A percentile compares a stretch with the other conserved stretches of the same genome.
Evolutionary conservation across 352 stramenopile species (phyloP).

Genomic region (Phytophthora constricta): DNA sequence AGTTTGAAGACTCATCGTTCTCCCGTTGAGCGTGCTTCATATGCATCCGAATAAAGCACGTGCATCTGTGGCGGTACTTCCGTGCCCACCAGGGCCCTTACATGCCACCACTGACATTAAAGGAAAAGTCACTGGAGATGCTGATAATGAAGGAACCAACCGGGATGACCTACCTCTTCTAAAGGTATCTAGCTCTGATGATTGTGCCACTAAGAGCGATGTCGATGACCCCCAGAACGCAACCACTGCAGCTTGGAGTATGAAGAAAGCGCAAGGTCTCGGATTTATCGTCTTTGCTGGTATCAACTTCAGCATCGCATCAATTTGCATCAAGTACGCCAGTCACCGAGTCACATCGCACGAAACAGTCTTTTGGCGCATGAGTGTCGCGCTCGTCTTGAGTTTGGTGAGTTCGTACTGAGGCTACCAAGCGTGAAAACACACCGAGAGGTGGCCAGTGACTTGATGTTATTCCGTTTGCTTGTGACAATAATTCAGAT

Average conservation of each 20-base stretch:
- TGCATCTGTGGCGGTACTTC: slow-evolving; percentile 6
- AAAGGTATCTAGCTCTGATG: slow-evolving; percentile 10
- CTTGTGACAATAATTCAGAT: slow-evolving; percentile 23
- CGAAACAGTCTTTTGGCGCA: slow-evolving; percentile 68
- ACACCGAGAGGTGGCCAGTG: not conserved
- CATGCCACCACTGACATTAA: slow-evolving; percentile 23
- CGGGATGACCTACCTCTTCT: slow-evolving; percentile 28
- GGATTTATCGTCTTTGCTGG: slow-evolving; percentile 57
- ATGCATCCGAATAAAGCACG: too few relatives aligned
- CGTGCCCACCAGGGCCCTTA: slow-evolving; percentile 19
- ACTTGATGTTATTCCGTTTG: not conserved
- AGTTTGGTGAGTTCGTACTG: slow-evolving; percentile 49
- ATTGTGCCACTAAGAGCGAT: slow-evolving; percentile 20
- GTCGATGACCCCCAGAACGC: slow-evolving; percentile 12
- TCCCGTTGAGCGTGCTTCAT: not conserved
- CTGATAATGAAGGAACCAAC: slow-evolving; percentile 27
- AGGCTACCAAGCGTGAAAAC: not conserved
- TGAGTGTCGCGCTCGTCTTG: slow-evolving; percentile 49
- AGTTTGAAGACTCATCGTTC: slow-evolving; percentile 11
- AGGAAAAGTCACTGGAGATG: slow-evolving; percentile 10
- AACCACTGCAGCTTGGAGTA: slow-evolving; percentile 9
- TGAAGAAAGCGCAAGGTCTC: slow-evolving; percentile 43
- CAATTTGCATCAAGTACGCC: slow-evolving; percentile 67
- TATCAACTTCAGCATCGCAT: slow-evolving; percentile 73
- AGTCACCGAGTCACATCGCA: slow-evolving; percentile 61